Base-by-base conservation (phyloP, 495 filamentous ascomycete genomes). In the Xylaria intraflava region DNA sequence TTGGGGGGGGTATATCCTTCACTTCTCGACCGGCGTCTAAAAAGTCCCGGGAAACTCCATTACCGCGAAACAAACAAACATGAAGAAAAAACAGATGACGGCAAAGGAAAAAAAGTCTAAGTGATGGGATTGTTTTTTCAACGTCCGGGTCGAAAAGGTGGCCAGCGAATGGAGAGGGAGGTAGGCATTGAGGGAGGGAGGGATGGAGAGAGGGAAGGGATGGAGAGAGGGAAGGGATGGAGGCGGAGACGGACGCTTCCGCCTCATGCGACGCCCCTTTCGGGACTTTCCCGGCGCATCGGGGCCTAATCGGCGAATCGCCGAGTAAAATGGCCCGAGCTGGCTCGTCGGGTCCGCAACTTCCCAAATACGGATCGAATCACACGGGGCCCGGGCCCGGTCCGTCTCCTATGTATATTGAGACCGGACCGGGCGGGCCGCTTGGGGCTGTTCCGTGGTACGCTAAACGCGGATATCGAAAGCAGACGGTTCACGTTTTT, bases 21-120 rank as follows among this genome's bases (percentile, higher is more conserved):
- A n/a, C n/a, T n/a, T n/a, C n/a, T n/a, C n/a, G n/a, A n/a, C n/a
- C n/a, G n/a, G n/a, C n/a, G n/a, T n/a, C n/a, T n/a, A n/a, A n/a
- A n/a, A n/a, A n/a, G n/a, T n/a, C n/a, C n/a, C n/a, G n/a, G n/a
- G n/a, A n/a, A n/a, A n/a, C n/a, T n/a, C n/a, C n/a, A n/a, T n/a
- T n/a, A n/a, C n/a, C n/a, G n/a, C n/a, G n/a, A n/a, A n/a, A n/a
- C n/a, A n/a, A n/a, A n/a, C n/a, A n/a, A n/a, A n/a, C n/a, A n/a
- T n/a, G n/a, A n/a, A n/a, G n/a, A n/a, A n/a, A n/a, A n/a, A n/a
- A n/a, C n/a, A n/a, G n/a, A n/a, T n/a, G n/a, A n/a, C n/a, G n/a
- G n/a, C n/a, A n/a, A n/a, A n/a, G n/a, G n/a, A 31, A 33, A 7
- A 14, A 6, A 7, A 51, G 23, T 51, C 49, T 51, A 51, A 42